Base-by-base conservation (phyloP, 1,284 basidiomycete species). In the Austroboletus novae-zelandiae region DNA sequence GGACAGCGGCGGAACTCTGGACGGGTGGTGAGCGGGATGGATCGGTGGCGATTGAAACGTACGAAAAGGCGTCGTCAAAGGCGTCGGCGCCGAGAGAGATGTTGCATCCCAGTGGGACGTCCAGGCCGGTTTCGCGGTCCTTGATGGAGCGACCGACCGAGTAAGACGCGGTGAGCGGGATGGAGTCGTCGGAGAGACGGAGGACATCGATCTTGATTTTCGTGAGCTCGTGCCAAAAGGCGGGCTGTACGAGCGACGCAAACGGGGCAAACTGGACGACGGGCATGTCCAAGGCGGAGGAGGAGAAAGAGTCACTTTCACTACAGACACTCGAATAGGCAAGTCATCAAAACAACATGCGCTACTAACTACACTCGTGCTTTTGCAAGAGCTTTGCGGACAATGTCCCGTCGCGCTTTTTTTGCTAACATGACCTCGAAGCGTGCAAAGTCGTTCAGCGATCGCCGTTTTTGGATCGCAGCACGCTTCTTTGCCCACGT, bases 151-250 rank as follows among this genome's bases (percentile, higher is more conserved):
- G 76, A 1, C 91, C 93, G 27, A 84, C 71, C 0, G 84, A 70
- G 60, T 97, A 93, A 7, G 80, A 78, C 4, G 80, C 95, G 4
- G 68, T 62, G 37, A 97, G 72, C 0, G 83, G 70, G 4, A 93
- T 62, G 0, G 81, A 73, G 3, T 83, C 81, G 59, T 98, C 90
- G 15, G 86, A 87, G 17, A 99, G 83, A 55, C 86, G 86, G 42
- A 96, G 83, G 29, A 91, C 84, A 68, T 98, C 91, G 58, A 99
- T 86, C 77, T 99, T 99, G 69, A 94, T 74, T 25, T 81, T 74
- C 0, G 93, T 89, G 37, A 99, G 84, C 46, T 88, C 83, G 56
- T 97, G 89, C 96, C 96, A 99, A 70, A 98, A 95, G 3, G 85
- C 78, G 1, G 96, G 94, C 55, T 94, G 85, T 4, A 97, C 89